These are phyloP conservation scores for Helotiales sp. DNA, from an alignment of 2,329 filamentous ascomycete genomes.

Conservation along the genomic window DNA sequence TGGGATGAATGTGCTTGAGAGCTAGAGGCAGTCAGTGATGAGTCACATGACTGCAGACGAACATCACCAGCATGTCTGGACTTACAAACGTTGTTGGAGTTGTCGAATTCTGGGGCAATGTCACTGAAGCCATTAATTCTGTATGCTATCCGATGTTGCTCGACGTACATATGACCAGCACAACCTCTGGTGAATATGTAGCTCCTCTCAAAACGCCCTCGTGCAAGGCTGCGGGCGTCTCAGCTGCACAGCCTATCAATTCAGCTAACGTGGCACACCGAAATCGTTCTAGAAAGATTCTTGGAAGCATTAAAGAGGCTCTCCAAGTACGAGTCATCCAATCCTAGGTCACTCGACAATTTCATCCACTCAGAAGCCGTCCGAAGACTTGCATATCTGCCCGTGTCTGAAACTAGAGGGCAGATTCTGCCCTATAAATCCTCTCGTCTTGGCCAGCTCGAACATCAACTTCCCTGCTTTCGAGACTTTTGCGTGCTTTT, in stretches of 20 bases:
- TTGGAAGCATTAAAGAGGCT: background rate
- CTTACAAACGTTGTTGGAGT: background rate
- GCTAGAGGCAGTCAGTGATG: background rate
- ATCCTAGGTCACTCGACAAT: background rate
- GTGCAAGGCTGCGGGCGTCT: background rate
- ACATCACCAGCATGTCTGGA: background rate
- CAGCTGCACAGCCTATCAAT: background rate
- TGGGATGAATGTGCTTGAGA: background rate
- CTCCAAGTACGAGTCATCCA: background rate
- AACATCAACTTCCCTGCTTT: background rate
- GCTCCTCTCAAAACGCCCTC: background rate
- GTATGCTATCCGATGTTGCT: background rate
- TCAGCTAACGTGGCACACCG: background rate
- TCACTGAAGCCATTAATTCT: background rate
- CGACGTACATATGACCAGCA: too few species aligned
- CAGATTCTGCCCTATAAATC: background rate
- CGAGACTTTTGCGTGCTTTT: too few species aligned
- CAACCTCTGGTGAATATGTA: background rate
- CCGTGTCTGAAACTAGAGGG: too few species aligned
- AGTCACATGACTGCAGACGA: too few species aligned
- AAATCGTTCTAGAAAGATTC: background rate
- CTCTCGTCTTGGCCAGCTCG: background rate
- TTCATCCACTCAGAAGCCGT: too few species aligned
- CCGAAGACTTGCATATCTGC: too few species aligned
- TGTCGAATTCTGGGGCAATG: background rate